Evolutionary conservation across 2,329 filamentous ascomycete species (phyloP), one percentile per base, ranked within the genome.

Genomic region (Neofusicoccum ribis): DNA sequence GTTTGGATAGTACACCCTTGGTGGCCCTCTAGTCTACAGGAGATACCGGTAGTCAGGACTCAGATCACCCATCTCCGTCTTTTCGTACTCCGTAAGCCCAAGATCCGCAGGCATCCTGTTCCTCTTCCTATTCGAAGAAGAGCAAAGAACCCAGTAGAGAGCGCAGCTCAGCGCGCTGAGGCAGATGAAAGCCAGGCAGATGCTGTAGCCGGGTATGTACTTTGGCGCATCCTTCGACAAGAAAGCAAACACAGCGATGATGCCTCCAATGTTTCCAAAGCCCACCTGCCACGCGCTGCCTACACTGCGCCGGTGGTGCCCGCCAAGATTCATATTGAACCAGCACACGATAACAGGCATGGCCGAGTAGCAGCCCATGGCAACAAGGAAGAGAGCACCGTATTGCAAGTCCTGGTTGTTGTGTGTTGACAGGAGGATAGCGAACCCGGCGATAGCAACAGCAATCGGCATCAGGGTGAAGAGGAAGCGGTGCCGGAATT

Each of bases 291-390:
- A 84, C 0, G 82, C 83, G 12, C 72, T 74, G 0, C 82, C 83
- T 0, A 85, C 79, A 5, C 79, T 74, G 46, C 83, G 77, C 2
- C 83, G 73, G 66, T 83, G 82, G 65, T 85, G 83, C 1, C 82
- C 81, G 12, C 82, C 79, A 1, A 85, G 75, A 65, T 85, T 85
- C 82, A 84, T 84, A 62, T 82, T 83, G 74, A 83, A 84, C 82
- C 82, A 85, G 68, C 83, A 85, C 1, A 76, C 86, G 49, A 93
- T 87, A 36, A 97, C 88, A 0, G 94, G 93, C 90, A 97, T 93
- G n/a, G 93, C 91, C 0, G 88, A 88, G 78, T 96, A 97, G 0
- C 86, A 85, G 58, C 92, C 92, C 80, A 88, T 88, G 1, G 91
- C 89, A 58, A 96, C 87, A 37, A 97, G 81, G 81, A 96, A 96